A percentile compares a stretch with the other conserved stretches of the same genome.
phyloP scores from a whole-genome alignment of 805 yeast genomes.

The Wickerhamomyces ciferrii region DNA sequence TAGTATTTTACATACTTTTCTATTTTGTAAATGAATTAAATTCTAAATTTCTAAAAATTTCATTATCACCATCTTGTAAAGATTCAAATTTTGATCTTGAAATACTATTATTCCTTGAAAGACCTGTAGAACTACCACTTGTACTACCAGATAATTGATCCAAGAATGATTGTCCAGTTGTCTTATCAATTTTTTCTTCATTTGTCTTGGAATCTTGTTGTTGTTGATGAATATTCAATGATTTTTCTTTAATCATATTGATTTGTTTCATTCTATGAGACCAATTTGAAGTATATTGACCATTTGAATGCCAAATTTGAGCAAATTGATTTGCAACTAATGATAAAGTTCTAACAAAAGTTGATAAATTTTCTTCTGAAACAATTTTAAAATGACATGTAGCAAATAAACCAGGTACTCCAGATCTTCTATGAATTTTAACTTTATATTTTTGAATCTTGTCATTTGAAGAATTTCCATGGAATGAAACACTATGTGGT shows the following conservation, averaged over 20 bases:
- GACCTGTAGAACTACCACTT: slow-evolving; percentile 1
- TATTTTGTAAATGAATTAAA: slow-evolving; percentile 22
- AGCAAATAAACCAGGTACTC: slow-evolving; percentile 73
- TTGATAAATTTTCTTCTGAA: slow-evolving; percentile 52
- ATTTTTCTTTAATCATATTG: slow-evolving; percentile 27
- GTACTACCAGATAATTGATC: slow-evolving; percentile 10
- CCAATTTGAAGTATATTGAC: slow-evolving; percentile 61
- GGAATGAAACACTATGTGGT: slow-evolving; percentile 41
- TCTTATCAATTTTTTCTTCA: slow-evolving; percentile 7
- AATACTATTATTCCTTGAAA: slow-evolving; percentile 10
- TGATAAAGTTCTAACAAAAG: slow-evolving; percentile 62
- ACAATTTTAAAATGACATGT: slow-evolving; percentile 72
- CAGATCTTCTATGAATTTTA: slow-evolving; percentile 56
- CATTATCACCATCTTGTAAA: slow-evolving; percentile 17
- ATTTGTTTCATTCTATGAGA: slow-evolving; percentile 58
- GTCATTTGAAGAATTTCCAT: slow-evolving; percentile 5
- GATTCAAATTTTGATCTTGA: slow-evolving; percentile 15
- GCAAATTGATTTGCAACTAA: slow-evolving; percentile 69
- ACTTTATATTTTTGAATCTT: slow-evolving; percentile 46
- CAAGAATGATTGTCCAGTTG: slow-evolving; percentile 18
- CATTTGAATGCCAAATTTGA: slow-evolving; percentile 62
- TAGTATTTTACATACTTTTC: neutral
- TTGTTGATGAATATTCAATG: slow-evolving; percentile 6
- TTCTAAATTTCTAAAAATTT: slow-evolving; percentile 20
- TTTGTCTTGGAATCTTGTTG: slow-evolving; percentile 1